Base-by-base conservation (phyloP, 2,329 filamentous ascomycete genomes). In the Fusarium humuli region DNA sequence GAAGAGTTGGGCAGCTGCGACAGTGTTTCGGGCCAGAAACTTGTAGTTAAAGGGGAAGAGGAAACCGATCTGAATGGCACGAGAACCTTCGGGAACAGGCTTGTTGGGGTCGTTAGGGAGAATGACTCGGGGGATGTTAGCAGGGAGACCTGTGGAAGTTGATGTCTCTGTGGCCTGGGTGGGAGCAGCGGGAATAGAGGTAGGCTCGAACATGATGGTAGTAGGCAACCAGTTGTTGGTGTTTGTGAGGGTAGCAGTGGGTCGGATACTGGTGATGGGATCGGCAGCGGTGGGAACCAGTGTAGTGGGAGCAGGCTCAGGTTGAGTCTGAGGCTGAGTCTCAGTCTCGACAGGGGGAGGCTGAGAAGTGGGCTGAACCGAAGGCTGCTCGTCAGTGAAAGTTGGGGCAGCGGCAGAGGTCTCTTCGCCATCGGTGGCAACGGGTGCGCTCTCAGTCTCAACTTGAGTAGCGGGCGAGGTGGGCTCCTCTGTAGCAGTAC, bases 1-100 rank as follows among this genome's bases (percentile, higher is more conserved):
- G 83, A 98, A 97, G 75, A 99, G 93, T 80, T 98, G 95, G 41
- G 89, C 89, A 7, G 93, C 92, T 20, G 94, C 92, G 69, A 91
- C 85, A 16, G 89, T 85, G 67, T 91, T 89, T 23, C 83, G 84
- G 13, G 91, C 90, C 29, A 98, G 92, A 77, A 97, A 97, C 11
- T 87, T 83, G 79, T 96, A 99, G 82, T 97, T 95, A 73, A 97
- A 86, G 2, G 88, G 87, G 76, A 90, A 91, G 55, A 88, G 83
- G 86, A 98, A 98, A 34, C 92, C 96, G 68, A 98, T 86, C 78
- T 97, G 94, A 72, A 97, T 91, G 73, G 92, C 81, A 6, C 88
- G 89, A 1, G 88, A 89, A 72, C 92, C 92, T 6, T 84, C 81
- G 0, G 93, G 92, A 20, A 84, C 79, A 7, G 81, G 64, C 12